Base-by-base conservation (phyloP, 805 yeast genomes). In the Saturnispora mendoncae region DNA sequence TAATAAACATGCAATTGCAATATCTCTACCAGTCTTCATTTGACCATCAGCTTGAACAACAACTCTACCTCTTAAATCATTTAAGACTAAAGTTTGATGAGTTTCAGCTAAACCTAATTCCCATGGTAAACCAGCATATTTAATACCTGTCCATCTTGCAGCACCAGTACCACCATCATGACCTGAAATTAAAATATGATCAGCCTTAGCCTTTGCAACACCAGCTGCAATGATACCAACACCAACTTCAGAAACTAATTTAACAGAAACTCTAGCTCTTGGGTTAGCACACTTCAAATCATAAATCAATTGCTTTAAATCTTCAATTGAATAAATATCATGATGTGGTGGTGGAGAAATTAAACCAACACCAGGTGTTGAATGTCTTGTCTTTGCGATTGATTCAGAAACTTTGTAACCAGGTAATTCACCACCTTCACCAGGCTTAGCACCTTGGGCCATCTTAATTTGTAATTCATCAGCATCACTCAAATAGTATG, bases 101-200 rank as follows among this genome's bases (percentile, higher is more conserved):
- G 97, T 83, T 69, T 90, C 98, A 45, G 97, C 97, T 49, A 90
- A 74, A 59, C 98, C 98, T 54, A 90, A 74, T 65, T 90, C 98
- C 98, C 98, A 90, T 37, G 98, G 97, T 51, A 90, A 73, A 65
- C 98, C 97, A 44, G 98, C 96, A 60, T 88, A 80, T 62, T 88
- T 88, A 61, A 90, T 87, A 61, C 95, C 92, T 17, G 97, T 88
- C 86, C 94, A 85, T 63, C 94, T 78, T 46, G 96, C 90, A 45
- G 98, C 98, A 79, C 98, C 98, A 44, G 98, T 90, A 70, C 98
- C 98, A 76, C 98, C 98, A 65, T 90, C 97, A 58, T 94, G 97
- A 56, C 97, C 97, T 46, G 96, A 84, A 50, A 90, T 84, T 59
- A 90, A 73, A 56, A 90, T 83, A 60, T 90, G 95, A 60, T 92